phyloP scores from a whole-genome alignment of 495 filamentous ascomycete genomes.

The Usnea hakonensis region DNA sequence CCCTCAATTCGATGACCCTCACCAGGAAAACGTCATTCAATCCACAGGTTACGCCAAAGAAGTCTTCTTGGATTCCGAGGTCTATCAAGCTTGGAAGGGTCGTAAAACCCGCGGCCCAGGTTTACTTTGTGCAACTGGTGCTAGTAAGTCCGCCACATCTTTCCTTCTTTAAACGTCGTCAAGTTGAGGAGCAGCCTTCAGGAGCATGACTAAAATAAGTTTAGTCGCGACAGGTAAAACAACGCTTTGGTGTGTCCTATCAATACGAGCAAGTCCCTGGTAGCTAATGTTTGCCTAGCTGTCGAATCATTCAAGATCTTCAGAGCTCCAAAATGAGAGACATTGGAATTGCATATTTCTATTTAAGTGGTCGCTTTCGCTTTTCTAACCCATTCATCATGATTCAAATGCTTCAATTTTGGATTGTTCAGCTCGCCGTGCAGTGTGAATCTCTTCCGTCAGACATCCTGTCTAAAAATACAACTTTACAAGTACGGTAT shows the following conservation, averaged over 20 bases:
- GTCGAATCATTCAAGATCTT: conserved; percentile 3
- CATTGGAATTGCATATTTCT: background rate
- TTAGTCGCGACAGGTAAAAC: background rate
- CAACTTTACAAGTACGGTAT: background rate
- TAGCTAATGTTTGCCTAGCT: background rate
- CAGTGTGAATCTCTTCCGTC: background rate
- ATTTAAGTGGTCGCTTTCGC: too few relatives aligned
- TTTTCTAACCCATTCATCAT: too few relatives aligned
- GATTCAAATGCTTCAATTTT: background rate
- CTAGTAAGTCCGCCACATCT: background rate
- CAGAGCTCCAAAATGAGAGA: background rate
- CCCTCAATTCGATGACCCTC: background rate
- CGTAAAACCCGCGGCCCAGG: background rate
- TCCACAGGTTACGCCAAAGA: background rate
- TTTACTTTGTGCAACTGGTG: background rate
- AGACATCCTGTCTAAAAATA: background rate
- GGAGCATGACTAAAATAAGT: background rate
- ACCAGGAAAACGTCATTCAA: background rate
- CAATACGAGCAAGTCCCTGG: too few relatives aligned
- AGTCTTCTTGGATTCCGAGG: background rate
- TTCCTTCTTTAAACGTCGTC: background rate
- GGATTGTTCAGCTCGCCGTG: background rate
- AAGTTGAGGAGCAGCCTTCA: too few relatives aligned
- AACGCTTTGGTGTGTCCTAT: background rate
- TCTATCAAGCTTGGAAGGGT: background rate